These are phyloP conservation scores for Plasmodium chabaudi DNA, from an alignment of 169 alveolate species.

Conservation along the genomic window DNA sequence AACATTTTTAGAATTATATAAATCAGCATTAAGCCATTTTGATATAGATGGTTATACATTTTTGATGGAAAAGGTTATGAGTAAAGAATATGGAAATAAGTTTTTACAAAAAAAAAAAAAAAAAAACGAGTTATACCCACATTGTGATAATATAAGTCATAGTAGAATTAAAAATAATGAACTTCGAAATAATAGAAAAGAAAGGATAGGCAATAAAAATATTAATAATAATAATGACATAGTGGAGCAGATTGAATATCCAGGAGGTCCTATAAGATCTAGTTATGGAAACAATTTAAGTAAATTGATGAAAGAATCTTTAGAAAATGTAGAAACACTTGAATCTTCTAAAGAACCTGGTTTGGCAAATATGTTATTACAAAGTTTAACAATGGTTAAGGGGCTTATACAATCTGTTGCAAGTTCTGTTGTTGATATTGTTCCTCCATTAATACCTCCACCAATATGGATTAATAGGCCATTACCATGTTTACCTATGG, in stretches of 20 bases:
- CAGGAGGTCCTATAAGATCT: conserved; percentile 81
- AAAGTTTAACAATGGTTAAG: conserved; percentile 84
- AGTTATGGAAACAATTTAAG: conserved; percentile 79
- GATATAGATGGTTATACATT: conserved; percentile 81
- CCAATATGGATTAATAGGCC: conserved; percentile 84
- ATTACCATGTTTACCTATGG: conserved; percentile 90
- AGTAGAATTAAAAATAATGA: neutral
- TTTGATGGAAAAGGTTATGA: conserved; percentile 77
- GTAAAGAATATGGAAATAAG: conserved; percentile 30
- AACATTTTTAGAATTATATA: conserved; percentile 53
- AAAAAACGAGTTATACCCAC: conserved; percentile 64
- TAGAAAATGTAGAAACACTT: conserved; percentile 50
- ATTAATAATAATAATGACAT: conserved; percentile 31
- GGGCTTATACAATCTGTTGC: conserved; percentile 87
- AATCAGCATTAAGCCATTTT: conserved; percentile 76
- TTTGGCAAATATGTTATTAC: conserved; percentile 82
- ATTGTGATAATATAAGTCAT: conserved; percentile 33
- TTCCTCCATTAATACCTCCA: conserved; percentile 88
- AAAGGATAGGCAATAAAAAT: neutral
- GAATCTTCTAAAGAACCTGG: conserved; percentile 84
- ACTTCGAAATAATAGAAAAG: neutral
- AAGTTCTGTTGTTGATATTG: conserved; percentile 85
- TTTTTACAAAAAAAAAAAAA: conserved; percentile 61
- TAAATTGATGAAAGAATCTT: conserved; percentile 73
- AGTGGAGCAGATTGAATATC: conserved; percentile 51